These are phyloP conservation scores for Clarireedia monteithiana DNA, from an alignment of 2,329 filamentous ascomycete genomes.

Conservation along the genomic window DNA sequence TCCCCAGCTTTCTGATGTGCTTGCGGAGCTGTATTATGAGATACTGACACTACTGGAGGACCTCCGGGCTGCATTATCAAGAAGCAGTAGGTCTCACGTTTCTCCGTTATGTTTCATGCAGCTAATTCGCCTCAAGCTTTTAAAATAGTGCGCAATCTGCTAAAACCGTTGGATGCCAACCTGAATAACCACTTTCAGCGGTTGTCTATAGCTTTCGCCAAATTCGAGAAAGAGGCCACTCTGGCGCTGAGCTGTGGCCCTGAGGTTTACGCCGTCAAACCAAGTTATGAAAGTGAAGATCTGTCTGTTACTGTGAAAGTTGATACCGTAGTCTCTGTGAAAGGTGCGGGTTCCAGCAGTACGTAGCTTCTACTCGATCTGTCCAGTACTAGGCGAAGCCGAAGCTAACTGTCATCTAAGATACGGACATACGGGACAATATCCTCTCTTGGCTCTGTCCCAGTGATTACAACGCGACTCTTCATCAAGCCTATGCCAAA, in stretches of 20 bases:
- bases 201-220: neutral
- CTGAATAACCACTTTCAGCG: conserved; percentile 1
- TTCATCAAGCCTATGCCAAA: conserved; percentile 4
- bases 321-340: neutral
- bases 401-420: neutral
- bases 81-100: neutral
- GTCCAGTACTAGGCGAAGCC: neutral
- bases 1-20: neutral
- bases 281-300: neutral
- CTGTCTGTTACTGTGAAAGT: neutral
- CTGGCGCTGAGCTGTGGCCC: neutral
- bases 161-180: conserved; percentile 2
- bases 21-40: conserved; percentile 3
- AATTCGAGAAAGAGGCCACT: conserved; percentile 1
- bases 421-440: neutral
- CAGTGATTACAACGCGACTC: conserved; percentile 1
- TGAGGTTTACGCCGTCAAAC: neutral
- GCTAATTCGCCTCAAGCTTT: neutral
- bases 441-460: conserved; percentile 7
- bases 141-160: conserved; percentile 1
- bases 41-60: neutral
- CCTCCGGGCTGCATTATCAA: conserved; percentile 1
- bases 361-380: too few species aligned
- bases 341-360: too few species aligned
- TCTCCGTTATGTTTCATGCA: neutral